A percentile compares a stretch with the other conserved stretches of the same genome.
phyloP scores from a whole-genome alignment of 148 eudicot species.

The Talinum fruticosum region DNA sequence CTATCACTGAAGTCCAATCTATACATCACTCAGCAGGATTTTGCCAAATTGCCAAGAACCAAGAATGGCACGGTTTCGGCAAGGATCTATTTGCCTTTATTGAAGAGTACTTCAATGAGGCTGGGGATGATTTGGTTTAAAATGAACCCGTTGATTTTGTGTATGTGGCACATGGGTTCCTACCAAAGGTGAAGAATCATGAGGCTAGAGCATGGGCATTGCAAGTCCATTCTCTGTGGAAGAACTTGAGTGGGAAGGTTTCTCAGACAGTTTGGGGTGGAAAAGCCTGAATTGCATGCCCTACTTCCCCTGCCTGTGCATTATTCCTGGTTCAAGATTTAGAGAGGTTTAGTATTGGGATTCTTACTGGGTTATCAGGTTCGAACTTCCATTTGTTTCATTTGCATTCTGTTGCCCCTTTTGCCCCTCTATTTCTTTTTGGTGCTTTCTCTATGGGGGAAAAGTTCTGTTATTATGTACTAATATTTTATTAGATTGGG shows the following conservation, averaged over 20 bases:
- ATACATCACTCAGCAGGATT: constrained; percentile 36
- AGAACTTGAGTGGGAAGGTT: constrained; percentile 70
- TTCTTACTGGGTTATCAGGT: constrained; percentile 94
- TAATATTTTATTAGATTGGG: not conserved
- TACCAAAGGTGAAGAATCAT: constrained; percentile 52
- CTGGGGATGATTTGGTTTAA: constrained; percentile 61
- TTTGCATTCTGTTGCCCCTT: too few species aligned
- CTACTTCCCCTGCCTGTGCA: constrained; percentile 57
- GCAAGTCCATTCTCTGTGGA: constrained; percentile 77
- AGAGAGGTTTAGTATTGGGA: constrained; percentile 94
- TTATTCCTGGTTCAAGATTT: constrained; percentile 86
- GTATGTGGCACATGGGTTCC: constrained; percentile 52
- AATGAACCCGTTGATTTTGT: constrained; percentile 60
- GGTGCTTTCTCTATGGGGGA: not conserved
- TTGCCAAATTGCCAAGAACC: constrained; percentile 33
- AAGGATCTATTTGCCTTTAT: constrained; percentile 40
- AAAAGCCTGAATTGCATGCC: constrained; percentile 59
- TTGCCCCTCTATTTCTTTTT: not conserved
- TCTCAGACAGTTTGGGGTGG: constrained; percentile 42
- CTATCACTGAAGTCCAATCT: constrained; percentile 53
- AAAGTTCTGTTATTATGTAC: constrained; percentile 17
- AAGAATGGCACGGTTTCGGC: constrained; percentile 38
- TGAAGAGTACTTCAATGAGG: constrained; percentile 40
- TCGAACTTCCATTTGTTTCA: constrained; percentile 2
- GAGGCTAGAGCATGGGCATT: constrained; percentile 70